These are phyloP conservation scores for Aspergillus arachidicola DNA, from an alignment of 2,329 filamentous ascomycete genomes.

Conservation along the genomic window DNA sequence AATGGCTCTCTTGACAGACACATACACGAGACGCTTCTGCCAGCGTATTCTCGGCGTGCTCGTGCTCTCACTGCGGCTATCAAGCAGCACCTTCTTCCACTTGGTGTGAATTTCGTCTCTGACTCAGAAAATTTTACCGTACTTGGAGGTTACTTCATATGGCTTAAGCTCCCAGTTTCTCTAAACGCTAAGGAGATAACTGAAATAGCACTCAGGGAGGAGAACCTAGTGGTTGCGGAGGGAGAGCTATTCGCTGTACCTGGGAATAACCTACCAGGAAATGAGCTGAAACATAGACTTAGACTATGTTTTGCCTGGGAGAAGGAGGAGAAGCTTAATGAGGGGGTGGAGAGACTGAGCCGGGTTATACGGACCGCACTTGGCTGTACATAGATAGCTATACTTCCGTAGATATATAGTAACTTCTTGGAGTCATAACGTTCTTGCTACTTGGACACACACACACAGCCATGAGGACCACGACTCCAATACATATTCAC, in stretches of 20 bases:
- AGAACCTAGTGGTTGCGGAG: constrained; percentile 14
- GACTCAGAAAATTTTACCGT: constrained; percentile 2
- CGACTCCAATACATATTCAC: too few species aligned
- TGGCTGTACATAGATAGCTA: not conserved
- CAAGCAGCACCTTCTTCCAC: constrained; percentile 9
- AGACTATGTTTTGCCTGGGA: constrained; percentile 24
- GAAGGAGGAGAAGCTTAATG: constrained; percentile 14
- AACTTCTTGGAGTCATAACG: not conserved
- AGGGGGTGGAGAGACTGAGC: constrained; percentile 10
- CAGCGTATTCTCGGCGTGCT: constrained; percentile 14
- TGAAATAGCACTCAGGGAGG: constrained; percentile 3
- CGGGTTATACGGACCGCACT: not conserved
- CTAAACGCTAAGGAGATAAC: constrained; percentile 12
- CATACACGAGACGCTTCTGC: constrained; percentile 49
- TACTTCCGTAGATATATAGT: not conserved
- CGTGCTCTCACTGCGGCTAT: constrained; percentile 10
- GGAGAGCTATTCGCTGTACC: constrained; percentile 48
- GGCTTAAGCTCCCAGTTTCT: constrained; percentile 15
- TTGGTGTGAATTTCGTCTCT: constrained; percentile 17
- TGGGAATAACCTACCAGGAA: constrained; percentile 46
- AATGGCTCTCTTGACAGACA: constrained; percentile 54
- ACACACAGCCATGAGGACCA: too few species aligned
- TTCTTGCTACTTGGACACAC: too few species aligned
- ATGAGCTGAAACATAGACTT: constrained; percentile 13
- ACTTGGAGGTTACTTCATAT: constrained; percentile 19